Evolutionary conservation across 164 flowering plant genomes (phyloP).

Genomic region (Annona cherimola): DNA sequence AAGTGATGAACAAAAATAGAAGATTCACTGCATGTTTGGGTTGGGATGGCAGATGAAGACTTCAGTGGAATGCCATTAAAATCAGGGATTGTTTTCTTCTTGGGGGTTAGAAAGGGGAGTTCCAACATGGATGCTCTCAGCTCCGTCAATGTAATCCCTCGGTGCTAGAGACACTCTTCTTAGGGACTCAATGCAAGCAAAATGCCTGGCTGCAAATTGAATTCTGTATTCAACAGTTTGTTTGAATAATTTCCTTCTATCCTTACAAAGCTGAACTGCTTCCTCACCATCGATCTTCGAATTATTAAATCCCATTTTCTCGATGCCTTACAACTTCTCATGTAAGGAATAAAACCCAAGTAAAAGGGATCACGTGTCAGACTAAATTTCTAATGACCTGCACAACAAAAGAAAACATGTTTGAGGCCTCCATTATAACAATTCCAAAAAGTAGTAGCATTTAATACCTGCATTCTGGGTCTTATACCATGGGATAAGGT

Average conservation of each 20-base stretch:
- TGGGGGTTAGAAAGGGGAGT: conserved; percentile 51
- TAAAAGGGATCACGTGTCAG: conserved; percentile 18
- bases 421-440: too few species aligned
- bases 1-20: conserved; percentile 47
- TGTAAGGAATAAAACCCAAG: conserved; percentile 30
- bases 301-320: conserved; percentile 83
- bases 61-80: conserved; percentile 50
- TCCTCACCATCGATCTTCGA: conserved; percentile 90
- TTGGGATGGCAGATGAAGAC: conserved; percentile 35
- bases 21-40: conserved; percentile 25
- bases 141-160: conserved; percentile 66
- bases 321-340: conserved; percentile 30
- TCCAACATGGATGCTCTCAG: conserved; percentile 55
- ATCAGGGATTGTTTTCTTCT: conserved; percentile 51
- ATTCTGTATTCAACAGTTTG: conserved; percentile 81
- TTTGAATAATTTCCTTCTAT: conserved; percentile 70
- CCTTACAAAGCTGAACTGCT: conserved; percentile 85
- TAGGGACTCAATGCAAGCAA: conserved; percentile 75
- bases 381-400: conserved; percentile 35
- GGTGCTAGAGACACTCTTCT: conserved; percentile 74
- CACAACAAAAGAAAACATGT: conserved; percentile 11
- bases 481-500: too few species aligned
- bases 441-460: background rate
- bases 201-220: conserved; percentile 65
- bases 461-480: background rate